Evolutionary conservation across 495 filamentous ascomycete species (phyloP).

Genomic region (Chlorociboria aeruginascens): DNA sequence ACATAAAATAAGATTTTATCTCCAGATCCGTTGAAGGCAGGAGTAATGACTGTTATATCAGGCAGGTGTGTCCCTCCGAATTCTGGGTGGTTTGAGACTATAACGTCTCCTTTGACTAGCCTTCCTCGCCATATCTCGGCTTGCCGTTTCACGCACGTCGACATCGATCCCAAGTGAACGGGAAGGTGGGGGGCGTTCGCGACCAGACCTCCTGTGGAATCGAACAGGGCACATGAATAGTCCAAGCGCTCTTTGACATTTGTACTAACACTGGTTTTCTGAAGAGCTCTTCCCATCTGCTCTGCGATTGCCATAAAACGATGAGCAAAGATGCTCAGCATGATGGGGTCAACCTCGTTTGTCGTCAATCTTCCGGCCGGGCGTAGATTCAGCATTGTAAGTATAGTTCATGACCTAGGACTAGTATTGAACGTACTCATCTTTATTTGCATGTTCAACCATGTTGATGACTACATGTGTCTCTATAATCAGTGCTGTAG

Average conservation of each 20-base stretch:
- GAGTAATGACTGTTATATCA: constrained; percentile 90
- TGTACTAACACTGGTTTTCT: constrained; percentile 94
- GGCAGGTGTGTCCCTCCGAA: constrained; percentile 74
- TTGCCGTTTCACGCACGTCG: constrained; percentile 86
- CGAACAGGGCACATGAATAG: constrained; percentile 94
- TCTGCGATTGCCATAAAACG: constrained; percentile 99
- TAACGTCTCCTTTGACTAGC: constrained; percentile 80
- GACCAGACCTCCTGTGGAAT: constrained; percentile 78
- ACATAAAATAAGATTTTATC: constrained; percentile 94
- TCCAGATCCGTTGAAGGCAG: constrained; percentile 66
- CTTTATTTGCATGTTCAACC: constrained; percentile 41
- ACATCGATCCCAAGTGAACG: constrained; percentile 88
- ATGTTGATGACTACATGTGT: constrained; percentile 67
- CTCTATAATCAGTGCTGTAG: constrained; percentile 59
- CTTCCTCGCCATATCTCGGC: constrained; percentile 88
- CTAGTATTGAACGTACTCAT: constrained; percentile 22
- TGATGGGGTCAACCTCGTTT: constrained; percentile 68
- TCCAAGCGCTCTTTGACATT: constrained; percentile 97
- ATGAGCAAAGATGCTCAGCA: constrained; percentile 91
- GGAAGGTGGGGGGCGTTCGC: constrained; percentile 94
- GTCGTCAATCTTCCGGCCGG: constrained; percentile 22
- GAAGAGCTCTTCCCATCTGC: constrained; percentile 90
- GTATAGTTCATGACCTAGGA: constrained; percentile 1
- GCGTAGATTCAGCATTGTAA: neutral
- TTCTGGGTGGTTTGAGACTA: constrained; percentile 92